Base-by-base conservation (phyloP, 2,329 filamentous ascomycete genomes). In the Pezicula radicicola region DNA sequence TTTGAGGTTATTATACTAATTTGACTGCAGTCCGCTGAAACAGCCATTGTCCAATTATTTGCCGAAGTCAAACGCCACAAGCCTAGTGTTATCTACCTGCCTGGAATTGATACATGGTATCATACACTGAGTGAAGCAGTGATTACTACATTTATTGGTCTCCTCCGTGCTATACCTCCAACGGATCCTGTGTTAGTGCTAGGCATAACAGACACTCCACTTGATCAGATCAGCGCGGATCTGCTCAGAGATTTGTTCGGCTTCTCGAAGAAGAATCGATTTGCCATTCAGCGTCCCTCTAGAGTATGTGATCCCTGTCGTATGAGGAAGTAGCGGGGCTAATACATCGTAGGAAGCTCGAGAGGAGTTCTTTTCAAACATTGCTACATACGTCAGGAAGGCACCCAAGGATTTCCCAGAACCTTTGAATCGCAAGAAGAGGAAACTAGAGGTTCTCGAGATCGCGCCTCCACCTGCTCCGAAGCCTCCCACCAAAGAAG, bases 21-120 rank as follows among this genome's bases (percentile, higher is more conserved):
- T 30, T 46, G 19, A 42, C 47, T 65, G 52, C 45, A 56, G 59
- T 63, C 60, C 19, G 55, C 63, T 15, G 94, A 97, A 72, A 89
- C 94, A 60, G 89, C 92, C 9, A 84, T 99, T 57, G 91, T 96
- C 12, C 87, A 92, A 59, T 78, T 96, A 7, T 97, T 99, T 65
- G 85, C 89, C 1, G 94, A 97, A 72, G 89, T 96, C 36, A 90
- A 93, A 68, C 85, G 92, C 36, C 91, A 97, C 67, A 97, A 96
- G 68, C 94, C 94, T 1, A 95, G 91, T 67, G 90, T 97, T 36
- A 94, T 99, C 48, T 97, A 92, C 70, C 88, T 99, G 41, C 93
- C 94, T 2, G 87, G 91, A 60, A 83, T 97, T 46, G 89, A 96
- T 60, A 81, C 87, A 7, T 99, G 94, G 94, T 93, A 91, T 66